Evolutionary conservation across 345 rosid genomes (phyloP), one percentile per base, ranked within the genome.

Genomic region (Combretum micranthum): DNA sequence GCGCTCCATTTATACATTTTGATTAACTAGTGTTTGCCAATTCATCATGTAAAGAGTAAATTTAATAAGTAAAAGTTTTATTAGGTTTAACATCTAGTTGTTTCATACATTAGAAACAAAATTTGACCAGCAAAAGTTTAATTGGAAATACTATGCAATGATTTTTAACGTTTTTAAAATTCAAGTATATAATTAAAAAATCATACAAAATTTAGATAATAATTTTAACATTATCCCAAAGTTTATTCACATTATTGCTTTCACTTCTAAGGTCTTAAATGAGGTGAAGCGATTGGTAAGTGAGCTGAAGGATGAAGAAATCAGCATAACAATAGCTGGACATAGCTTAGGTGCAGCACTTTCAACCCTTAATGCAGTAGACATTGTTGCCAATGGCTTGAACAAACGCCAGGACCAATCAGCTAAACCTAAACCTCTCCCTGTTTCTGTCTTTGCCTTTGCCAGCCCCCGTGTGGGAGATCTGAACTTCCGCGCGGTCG

Each of bases 331-430:
- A 0, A 25, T 74, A 55, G 63, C 80, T 0, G 87, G 92, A 9
- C 89, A 80, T 63, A 87, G 87, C 76, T 60, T 85, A 46, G 89
- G 89, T 1, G 87, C 71, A 13, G 73, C 88, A 1, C 57, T 83
- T 21, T 79, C 81, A 55, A 71, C 77, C 22, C 64, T 88, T 37
- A 71, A 65, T 19, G 85, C 93, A 7, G 64, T 66, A 6, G 96
- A 85, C 72, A 66, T 88, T 19, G 78, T 67, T 10, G 45, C 64
- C 14, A 72, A 69, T 12, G 64, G 72, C 48, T 61, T 61, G 47
- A 72, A 62, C 65, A 67, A 50, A 57, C 22, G 47, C 53, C 21
- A 58, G 42, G 19, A 21, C n/a, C 59, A 50, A 42, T 57, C 67
- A 3, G 18, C 20, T 22, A 60, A 61, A 49, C 39, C 64, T 20